Evolutionary conservation across 768 basidiomycete species (phyloP), one percentile per base, ranked within the genome.

Genomic region (Psilocybe tampanensis): DNA sequence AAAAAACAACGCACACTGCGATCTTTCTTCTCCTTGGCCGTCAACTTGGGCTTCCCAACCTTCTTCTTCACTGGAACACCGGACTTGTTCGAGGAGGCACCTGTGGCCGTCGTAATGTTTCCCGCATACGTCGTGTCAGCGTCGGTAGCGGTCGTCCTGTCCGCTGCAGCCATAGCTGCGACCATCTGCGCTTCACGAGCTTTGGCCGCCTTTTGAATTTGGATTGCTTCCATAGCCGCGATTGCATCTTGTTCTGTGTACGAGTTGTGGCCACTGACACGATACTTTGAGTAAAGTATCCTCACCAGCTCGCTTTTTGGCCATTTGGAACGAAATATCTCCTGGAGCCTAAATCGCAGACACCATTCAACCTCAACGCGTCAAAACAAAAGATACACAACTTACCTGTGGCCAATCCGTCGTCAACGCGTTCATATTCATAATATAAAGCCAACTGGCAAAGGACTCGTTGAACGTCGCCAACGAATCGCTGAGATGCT

Each of bases 361-460:
- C 63, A 44, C 19, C 9, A 44, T 23, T 33, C 9, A 48, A 29
- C 29, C 47, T 12, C 32, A 12, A 17, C 17, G 15, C 13, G 43
- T 22, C 33, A 22, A 45, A 6, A 39, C 22, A 29, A 26, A n/a
- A n/a, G n/a, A n/a, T n/a, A 32, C 24, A 17, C 64, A 2, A 60
- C 79, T 55, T 59, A 88, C 93, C 80, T 95, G 89, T 0, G 84
- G 86, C 94, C 94, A 97, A 68, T 97, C 95, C 0, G 87, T 87
- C n/a, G 94, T 94, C 55, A 96, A 81, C 2, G 93, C 86, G 67
- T 95, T 94, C 93, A 98, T 96, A 68, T 92, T 89, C 85, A 95
- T 88, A 22, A 88, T 85, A 68, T 95, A 95, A 9, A 96, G 72
- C 83, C 87, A 95, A 67, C 91, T 93, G 13, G 95, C 90, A 66